Conservation (phyloP, 352 stramenopile genomes). For the Peronospora tabacina region DNA sequence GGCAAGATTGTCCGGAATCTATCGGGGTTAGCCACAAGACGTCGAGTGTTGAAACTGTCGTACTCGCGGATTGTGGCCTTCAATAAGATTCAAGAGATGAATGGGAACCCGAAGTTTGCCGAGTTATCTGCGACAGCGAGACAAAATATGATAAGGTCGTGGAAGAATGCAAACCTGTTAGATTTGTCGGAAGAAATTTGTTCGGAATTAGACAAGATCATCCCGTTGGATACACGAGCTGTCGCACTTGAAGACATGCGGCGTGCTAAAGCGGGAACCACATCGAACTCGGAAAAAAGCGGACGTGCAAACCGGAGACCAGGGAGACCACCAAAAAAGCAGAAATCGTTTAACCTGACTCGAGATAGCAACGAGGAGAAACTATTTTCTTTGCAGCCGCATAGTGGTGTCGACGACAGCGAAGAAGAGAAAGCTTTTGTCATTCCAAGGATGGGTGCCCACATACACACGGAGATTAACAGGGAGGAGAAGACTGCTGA, state of each 20-base stretch:
- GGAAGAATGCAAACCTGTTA: slow-evolving; percentile 32
- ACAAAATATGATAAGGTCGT: slow-evolving; percentile 23
- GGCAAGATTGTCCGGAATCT: slow-evolving; percentile 18
- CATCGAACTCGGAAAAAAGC: background rate
- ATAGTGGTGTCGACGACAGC: slow-evolving; percentile 16
- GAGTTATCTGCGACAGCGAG: slow-evolving; percentile 13
- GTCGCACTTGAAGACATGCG: slow-evolving; percentile 26
- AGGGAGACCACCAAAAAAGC: slow-evolving; percentile 10
- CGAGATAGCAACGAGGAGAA: slow-evolving; percentile 17
- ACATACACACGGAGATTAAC: slow-evolving; percentile 1
- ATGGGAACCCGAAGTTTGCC: slow-evolving; percentile 21
- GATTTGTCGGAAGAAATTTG: slow-evolving; percentile 27
- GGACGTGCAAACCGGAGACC: slow-evolving; percentile 3
- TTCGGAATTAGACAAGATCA: slow-evolving; percentile 16
- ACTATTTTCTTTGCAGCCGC: slow-evolving; percentile 12
- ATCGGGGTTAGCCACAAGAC: slow-evolving; percentile 22
- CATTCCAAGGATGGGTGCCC: slow-evolving; percentile 5
- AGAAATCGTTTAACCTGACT: background rate
- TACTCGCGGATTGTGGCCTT: slow-evolving; percentile 25
- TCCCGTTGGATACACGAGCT: slow-evolving; percentile 21
- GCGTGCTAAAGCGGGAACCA: slow-evolving; percentile 10
- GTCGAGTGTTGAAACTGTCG: slow-evolving; percentile 28
- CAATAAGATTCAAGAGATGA: slow-evolving; percentile 31
- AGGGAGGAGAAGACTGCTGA: slow-evolving; percentile 2
- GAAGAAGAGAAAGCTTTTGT: slow-evolving; percentile 25